A percentile compares a stretch with the other conserved stretches of the same genome.
Evolutionary conservation across 1,284 basidiomycete genomes (phyloP).

Genomic region (Laetiporus sulphureus): DNA sequence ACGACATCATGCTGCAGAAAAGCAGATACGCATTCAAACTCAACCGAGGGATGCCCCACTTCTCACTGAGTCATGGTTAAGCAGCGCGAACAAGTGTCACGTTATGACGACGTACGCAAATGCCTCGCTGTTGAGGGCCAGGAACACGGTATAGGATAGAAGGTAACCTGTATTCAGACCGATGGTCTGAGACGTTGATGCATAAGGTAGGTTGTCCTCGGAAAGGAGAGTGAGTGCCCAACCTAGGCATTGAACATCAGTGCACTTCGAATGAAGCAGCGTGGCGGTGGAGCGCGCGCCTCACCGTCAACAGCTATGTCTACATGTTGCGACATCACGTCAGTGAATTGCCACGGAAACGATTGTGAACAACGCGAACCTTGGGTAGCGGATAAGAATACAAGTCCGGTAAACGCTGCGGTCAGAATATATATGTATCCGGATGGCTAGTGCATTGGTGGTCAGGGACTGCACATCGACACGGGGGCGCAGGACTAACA

Average conservation of each 20-base stretch:
- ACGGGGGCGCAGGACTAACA: constrained; percentile 39
- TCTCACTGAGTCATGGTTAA: constrained; percentile 37
- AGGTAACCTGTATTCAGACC: constrained; percentile 97
- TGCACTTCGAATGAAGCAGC: too few relatives aligned
- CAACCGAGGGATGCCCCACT: constrained; percentile 85
- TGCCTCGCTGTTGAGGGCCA: constrained; percentile 92
- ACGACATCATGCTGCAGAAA: constrained; percentile 83
- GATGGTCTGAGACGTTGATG: constrained; percentile 97
- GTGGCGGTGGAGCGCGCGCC: constrained; percentile 1
- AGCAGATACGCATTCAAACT: constrained; percentile 79
- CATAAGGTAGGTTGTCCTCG: constrained; percentile 92
- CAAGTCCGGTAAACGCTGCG: constrained; percentile 82
- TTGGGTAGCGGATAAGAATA: constrained; percentile 96
- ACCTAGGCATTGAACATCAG: too few relatives aligned
- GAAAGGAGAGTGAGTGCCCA: constrained; percentile 98
- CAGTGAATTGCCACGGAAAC: background rate
- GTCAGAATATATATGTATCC: constrained; percentile 83
- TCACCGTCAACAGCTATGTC: constrained; percentile 96
- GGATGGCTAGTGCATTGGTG: constrained; percentile 49
- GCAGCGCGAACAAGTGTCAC: constrained; percentile 2
- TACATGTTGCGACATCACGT: constrained; percentile 23
- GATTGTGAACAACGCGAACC: constrained; percentile 36
- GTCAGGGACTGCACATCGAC: background rate
- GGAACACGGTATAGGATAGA: constrained; percentile 94
- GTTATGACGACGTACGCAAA: constrained; percentile 63